phyloP scores from a whole-genome alignment of 2,329 filamentous ascomycete genomes.

The Cordyceps cateniannulata region DNA sequence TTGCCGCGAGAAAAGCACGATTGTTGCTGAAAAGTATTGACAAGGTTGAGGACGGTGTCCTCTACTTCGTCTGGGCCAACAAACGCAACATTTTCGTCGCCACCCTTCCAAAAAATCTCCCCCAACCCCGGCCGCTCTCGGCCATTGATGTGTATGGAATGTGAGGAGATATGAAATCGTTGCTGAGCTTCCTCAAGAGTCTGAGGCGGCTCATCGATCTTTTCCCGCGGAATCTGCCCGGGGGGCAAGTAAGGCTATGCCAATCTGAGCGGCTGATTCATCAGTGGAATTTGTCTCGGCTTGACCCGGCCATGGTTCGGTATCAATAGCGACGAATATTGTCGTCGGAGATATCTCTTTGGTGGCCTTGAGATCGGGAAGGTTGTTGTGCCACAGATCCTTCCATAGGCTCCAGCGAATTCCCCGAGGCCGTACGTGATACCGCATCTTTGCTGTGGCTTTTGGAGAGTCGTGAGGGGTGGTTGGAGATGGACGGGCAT shows the following conservation, averaged over 20 bases:
- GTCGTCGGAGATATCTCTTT: not conserved
- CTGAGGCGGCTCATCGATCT: not conserved
- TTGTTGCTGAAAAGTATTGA: not conserved
- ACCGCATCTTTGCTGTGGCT: not conserved
- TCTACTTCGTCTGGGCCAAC: slow-evolving; percentile 4
- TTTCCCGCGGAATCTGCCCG: not conserved
- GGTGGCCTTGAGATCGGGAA: not conserved
- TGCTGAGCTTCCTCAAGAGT: not conserved
- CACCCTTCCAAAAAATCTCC: slow-evolving; percentile 3
- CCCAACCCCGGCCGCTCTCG: not conserved
- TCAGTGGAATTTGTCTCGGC: not conserved
- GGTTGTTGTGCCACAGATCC: slow-evolving; percentile 1
- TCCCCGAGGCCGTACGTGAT: not conserved
- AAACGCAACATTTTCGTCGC: not conserved
- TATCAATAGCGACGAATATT: slow-evolving; percentile 7
- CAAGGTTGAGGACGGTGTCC: not conserved
- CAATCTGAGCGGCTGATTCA: not conserved
- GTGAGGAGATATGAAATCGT: not conserved
- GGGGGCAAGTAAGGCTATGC: slow-evolving; percentile 1
- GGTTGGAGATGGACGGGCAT: too few relatives aligned
- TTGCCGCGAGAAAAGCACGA: not conserved
- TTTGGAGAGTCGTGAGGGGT: not conserved
- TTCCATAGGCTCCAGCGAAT: slow-evolving; percentile 3
- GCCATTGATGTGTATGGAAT: not conserved
- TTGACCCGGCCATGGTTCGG: not conserved